These are phyloP conservation scores for Leucosporidium scottii DNA, from an alignment of 768 basidiomycete species.

Conservation along the genomic window DNA sequence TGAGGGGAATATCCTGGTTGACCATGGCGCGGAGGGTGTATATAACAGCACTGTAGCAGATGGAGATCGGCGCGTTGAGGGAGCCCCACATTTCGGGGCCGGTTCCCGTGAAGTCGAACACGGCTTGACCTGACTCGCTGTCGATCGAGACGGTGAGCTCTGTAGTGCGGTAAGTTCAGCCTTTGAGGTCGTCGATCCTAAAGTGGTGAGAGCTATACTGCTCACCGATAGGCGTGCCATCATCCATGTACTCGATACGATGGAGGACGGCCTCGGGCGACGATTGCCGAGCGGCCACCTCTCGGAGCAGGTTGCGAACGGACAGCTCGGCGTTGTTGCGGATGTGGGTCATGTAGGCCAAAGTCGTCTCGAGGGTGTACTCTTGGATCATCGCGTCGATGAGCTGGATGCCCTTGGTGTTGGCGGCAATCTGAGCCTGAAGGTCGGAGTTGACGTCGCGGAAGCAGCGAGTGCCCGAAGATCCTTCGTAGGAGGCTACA, in stretches of 20 bases:
- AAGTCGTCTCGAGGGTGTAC: constrained; percentile 75
- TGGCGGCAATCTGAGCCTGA: constrained; percentile 90
- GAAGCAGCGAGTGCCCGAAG: constrained; percentile 76
- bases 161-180: not conserved
- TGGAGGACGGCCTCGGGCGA: constrained; percentile 54
- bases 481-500: constrained; percentile 48
- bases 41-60: constrained; percentile 36
- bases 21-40: constrained; percentile 38
- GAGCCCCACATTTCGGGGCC: constrained; percentile 56
- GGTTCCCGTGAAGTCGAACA: constrained; percentile 63
- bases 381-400: constrained; percentile 52
- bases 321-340: constrained; percentile 78
- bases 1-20: constrained; percentile 62
- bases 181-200: too few relatives aligned
- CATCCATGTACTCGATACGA: constrained; percentile 80
- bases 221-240: constrained; percentile 58
- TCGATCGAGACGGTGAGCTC: constrained; percentile 70
- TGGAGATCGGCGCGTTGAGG: constrained; percentile 70
- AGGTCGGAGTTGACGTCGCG: constrained; percentile 85
- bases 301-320: constrained; percentile 70
- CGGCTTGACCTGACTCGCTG: constrained; percentile 62
- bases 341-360: constrained; percentile 42
- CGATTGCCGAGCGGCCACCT: constrained; percentile 55
- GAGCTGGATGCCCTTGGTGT: constrained; percentile 58
- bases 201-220: too few relatives aligned